Base-by-base conservation (phyloP, 2,329 filamentous ascomycete species). In the Emergomyces africanus region DNA sequence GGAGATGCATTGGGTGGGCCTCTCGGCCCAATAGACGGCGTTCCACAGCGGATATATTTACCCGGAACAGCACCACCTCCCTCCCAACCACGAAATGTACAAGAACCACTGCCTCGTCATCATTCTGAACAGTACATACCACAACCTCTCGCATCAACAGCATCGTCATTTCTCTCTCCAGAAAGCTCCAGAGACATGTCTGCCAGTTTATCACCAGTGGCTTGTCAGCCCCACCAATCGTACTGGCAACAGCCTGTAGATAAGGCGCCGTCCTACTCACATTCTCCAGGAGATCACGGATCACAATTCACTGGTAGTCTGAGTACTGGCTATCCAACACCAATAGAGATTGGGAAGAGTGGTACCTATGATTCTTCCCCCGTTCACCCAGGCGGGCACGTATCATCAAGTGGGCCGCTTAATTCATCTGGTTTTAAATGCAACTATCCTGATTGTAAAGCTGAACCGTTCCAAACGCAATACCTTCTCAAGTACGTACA, bases 391-490 rank as follows among this genome's bases (percentile, higher is more conserved):
- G 53, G 23, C 35, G 57, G 46, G 10, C 28, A 39, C 9, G 14
- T 35, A 6, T 14, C 48, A 44, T 25, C 67, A n/a, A 71, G 67
- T 57, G 66, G 65, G 15, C 61, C 65, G 0, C 59, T 67, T 9
- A 57, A 66, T 12, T 61, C 67, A 39, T 73, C 69, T 10, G 67
- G 67, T 23, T 81, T 76, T 70, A 79, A 78, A 64, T 86, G 83
- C 64, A 75, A 78, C 5, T 75, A 79, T 68, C 74, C 76, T 3
- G 81, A 79, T 1, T 86, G 83, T 63, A 82, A 68, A 20, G 82
- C 83, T 28, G 63, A 75, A 3, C 80, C 83, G 0, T 86, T 86
- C 61, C 82, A 84, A 66, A 85, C 83, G 1, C 83, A 85, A 63
- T 86, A 86, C 71, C 72, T 86, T 2, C 70, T 86, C 30, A 85